phyloP scores from a whole-genome alignment of 2,329 filamentous ascomycete genomes.

The Apiospora malaysiana region DNA sequence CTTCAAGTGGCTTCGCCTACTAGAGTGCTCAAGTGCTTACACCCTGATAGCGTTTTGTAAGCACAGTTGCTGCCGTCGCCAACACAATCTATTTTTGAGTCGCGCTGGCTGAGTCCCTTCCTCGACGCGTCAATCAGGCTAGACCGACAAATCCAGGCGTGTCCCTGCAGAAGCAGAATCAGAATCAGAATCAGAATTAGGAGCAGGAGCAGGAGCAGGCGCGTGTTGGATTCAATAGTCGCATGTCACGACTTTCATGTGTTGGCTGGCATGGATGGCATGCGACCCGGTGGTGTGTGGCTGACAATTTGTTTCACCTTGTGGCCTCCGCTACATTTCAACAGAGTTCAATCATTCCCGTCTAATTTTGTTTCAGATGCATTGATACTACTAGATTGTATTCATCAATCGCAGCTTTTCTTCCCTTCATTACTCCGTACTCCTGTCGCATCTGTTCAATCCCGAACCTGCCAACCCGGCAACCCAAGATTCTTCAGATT shows the following conservation, averaged over 20 bases:
- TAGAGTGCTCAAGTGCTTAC: no score
- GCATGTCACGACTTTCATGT: neutral
- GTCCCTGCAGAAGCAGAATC: neutral
- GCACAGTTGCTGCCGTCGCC: neutral
- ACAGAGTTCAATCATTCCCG: slow-evolving; percentile 9
- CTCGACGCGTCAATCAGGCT: neutral
- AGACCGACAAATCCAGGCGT: neutral
- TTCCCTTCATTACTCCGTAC: neutral
- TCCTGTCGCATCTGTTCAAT: neutral
- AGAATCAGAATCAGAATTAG: no score
- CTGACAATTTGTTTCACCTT: slow-evolving; percentile 2
- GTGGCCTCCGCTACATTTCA: neutral
- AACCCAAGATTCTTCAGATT: neutral
- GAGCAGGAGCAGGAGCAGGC: neutral
- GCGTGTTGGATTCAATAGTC: neutral
- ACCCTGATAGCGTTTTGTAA: neutral
- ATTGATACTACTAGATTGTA: neutral
- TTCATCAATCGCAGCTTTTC: neutral
- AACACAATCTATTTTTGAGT: neutral
- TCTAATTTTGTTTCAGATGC: slow-evolving; percentile 6
- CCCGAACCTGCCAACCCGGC: neutral
- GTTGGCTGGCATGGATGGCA: slow-evolving; percentile 1
- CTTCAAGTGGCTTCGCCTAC: no score
- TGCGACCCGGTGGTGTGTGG: slow-evolving; percentile 5
- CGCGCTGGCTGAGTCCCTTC: neutral